Evolutionary conservation across 2,329 filamentous ascomycete genomes (phyloP).

Genomic region (Botrytis pseudocinerea): DNA sequence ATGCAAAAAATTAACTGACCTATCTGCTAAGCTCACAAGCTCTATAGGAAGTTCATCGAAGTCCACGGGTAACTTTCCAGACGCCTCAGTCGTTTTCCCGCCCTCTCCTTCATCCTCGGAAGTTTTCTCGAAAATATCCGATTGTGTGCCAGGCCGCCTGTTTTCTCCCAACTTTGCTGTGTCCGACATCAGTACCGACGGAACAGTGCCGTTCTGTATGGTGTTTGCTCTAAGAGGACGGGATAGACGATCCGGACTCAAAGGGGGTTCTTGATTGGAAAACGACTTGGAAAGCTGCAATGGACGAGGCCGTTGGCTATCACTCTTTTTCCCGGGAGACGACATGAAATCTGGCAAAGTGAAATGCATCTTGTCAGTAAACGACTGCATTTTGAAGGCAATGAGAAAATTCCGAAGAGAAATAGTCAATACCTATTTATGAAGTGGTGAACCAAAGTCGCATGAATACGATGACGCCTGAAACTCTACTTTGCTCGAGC

Average conservation of each 20-base stretch:
- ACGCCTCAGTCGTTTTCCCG: constrained; percentile 22
- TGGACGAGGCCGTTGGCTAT: constrained; percentile 38
- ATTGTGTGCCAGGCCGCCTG: constrained; percentile 30
- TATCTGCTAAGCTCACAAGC: constrained; percentile 84
- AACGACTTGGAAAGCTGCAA: constrained; percentile 45
- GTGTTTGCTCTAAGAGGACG: constrained; percentile 39
- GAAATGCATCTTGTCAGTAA: constrained; percentile 39
- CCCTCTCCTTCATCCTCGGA: constrained; percentile 41
- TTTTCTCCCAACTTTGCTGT: constrained; percentile 25
- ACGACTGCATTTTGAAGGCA: constrained; percentile 28
- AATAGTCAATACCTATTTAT: constrained; percentile 26
- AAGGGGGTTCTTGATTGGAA: constrained; percentile 39
- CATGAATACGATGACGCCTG: constrained; percentile 38
- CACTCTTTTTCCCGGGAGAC: constrained; percentile 32
- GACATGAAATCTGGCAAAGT: constrained; percentile 41
- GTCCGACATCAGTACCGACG: constrained; percentile 28
- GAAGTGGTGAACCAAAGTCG: constrained; percentile 29
- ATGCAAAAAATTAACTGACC: constrained; percentile 50
- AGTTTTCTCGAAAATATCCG: constrained; percentile 45
- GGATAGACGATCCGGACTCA: constrained; percentile 29
- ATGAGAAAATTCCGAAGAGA: constrained; percentile 6
- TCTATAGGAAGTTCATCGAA: constrained; percentile 93
- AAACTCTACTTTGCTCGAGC: constrained; percentile 37
- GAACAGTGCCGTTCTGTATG: constrained; percentile 37
- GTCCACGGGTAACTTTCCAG: constrained; percentile 46